Percentiles rank a stretch among this genome's conserved stretches.
These are phyloP conservation scores for Candida fluviatilis DNA, from an alignment of 805 yeast genomes.

Conservation along the genomic window DNA sequence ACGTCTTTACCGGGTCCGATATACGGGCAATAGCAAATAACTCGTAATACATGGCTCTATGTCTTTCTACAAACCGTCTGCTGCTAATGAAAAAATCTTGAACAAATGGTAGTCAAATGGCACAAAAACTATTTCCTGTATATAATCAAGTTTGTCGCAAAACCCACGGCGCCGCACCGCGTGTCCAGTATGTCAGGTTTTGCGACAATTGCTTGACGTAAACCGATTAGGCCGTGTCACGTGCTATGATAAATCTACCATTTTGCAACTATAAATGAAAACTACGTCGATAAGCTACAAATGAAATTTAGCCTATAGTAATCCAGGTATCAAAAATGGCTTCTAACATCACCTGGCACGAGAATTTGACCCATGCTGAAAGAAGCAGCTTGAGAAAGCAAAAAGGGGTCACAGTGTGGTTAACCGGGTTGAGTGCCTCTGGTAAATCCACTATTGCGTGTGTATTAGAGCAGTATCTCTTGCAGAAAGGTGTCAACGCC, in stretches of 20 bases:
- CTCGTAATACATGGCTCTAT: constrained; percentile 71
- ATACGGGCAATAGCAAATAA: constrained; percentile 86
- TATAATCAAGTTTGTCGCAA: background rate
- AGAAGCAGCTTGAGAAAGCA: constrained; percentile 70
- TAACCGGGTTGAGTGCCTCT: constrained; percentile 92
- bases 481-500: constrained; percentile 65
- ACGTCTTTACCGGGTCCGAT: constrained; percentile 46
- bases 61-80: background rate
- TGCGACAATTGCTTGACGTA: too few species aligned
- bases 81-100: too few species aligned
- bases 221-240: constrained; percentile 1
- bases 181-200: too few species aligned
- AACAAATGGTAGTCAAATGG: too few species aligned
- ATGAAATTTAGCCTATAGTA: background rate
- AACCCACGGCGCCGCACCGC: background rate
- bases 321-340: constrained; percentile 55
- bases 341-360: constrained; percentile 95
- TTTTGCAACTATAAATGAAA: constrained; percentile 2
- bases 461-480: constrained; percentile 79
- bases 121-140: too few species aligned
- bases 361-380: constrained; percentile 79
- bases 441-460: constrained; percentile 95
- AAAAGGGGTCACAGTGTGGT: constrained; percentile 88
- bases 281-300: too few species aligned
- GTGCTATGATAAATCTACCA: background rate